Evolutionary conservation across 352 stramenopile species (phyloP), one percentile per base, ranked within the genome.

Genomic region (Phytophthora crassamura): DNA sequence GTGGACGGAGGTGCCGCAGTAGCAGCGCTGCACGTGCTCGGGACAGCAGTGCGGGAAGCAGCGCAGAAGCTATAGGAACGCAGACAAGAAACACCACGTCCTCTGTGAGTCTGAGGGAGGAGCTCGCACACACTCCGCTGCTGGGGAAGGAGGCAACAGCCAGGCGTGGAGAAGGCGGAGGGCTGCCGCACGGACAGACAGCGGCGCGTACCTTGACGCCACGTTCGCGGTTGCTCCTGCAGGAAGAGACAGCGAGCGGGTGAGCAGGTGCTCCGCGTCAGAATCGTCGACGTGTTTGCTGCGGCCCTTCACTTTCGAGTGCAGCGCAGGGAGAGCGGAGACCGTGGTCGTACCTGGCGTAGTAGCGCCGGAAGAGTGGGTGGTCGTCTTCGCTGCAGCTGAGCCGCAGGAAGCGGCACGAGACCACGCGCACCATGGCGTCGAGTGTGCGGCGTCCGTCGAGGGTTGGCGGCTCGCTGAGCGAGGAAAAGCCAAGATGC

Each of bases 11-110:
- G 53, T 65, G 20, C 68, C 72, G 52, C 75, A 80, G 56, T 83
- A 83, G 32, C 72, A 72, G 4, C 75, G 68, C 28, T 52, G 43
- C 5, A 68, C 45, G 53, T 83, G 75, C 20, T 72, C 64, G 15
- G 71, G 71, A 40, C 75, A 83, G 56, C 75, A 83, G 48, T 83
- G 75, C 22, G 75, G 75, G 64, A 80, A 83, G 57, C 72, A 78
- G 0, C 69, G 55, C 45, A 77, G 16, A 33, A 71, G 56, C 69
- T 74, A 28, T 8, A n/a, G n/a, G n/a, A n/a, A n/a, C n/a, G n/a
- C n/a, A n/a, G n/a, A n/a, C n/a, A n/a, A n/a, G n/a, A n/a, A n/a
- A n/a, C n/a, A n/a, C n/a, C n/a, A n/a, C n/a, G n/a, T n/a, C n/a
- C n/a, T n/a, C n/a, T n/a, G n/a, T n/a, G n/a, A n/a, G n/a, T n/a